phyloP scores from a whole-genome alignment of 2,329 filamentous ascomycete species.

The Neonectria coccinea region DNA sequence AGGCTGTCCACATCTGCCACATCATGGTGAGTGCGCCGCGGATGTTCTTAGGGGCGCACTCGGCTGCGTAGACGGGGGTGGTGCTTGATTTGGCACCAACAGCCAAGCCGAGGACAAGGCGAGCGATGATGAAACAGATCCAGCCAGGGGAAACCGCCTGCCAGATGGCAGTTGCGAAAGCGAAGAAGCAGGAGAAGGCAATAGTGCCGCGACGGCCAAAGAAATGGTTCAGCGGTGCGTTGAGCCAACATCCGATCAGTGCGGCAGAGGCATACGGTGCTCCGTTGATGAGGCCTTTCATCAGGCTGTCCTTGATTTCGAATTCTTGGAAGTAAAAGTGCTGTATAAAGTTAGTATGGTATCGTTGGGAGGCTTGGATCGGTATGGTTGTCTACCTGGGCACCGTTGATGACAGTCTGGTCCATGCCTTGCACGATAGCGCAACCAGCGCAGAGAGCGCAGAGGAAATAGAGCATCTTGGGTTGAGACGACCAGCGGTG shows the following conservation, averaged over 20 bases:
- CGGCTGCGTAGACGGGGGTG: slow-evolving; percentile 79
- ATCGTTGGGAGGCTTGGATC: no score
- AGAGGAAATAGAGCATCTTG: slow-evolving; percentile 55
- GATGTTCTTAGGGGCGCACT: slow-evolving; percentile 74
- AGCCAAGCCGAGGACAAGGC: slow-evolving; percentile 75
- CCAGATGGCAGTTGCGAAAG: slow-evolving; percentile 61
- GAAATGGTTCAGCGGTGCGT: slow-evolving; percentile 63
- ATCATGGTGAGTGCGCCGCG: slow-evolving; percentile 83
- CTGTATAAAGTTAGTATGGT: slow-evolving; percentile 38
- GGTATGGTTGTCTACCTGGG: slow-evolving; percentile 45
- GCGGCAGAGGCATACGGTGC: slow-evolving; percentile 66
- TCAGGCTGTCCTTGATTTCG: slow-evolving; percentile 47
- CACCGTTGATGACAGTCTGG: slow-evolving; percentile 71
- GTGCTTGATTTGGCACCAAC: slow-evolving; percentile 74
- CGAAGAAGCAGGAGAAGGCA: slow-evolving; percentile 68
- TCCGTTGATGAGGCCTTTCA: slow-evolving; percentile 66
- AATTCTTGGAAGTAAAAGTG: slow-evolving; percentile 50
- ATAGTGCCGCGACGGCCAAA: slow-evolving; percentile 73
- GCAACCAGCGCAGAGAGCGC: slow-evolving; percentile 62
- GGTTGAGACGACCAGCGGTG: slow-evolving; percentile 67
- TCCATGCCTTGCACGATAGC: slow-evolving; percentile 72
- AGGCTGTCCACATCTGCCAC: slow-evolving; percentile 64
- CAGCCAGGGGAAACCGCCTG: slow-evolving; percentile 59
- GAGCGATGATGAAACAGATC: slow-evolving; percentile 70
- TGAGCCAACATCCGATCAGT: slow-evolving; percentile 54